Conservation (phyloP, 1,139 yeast genomes). For the Diutina pseudorugosa region DNA sequence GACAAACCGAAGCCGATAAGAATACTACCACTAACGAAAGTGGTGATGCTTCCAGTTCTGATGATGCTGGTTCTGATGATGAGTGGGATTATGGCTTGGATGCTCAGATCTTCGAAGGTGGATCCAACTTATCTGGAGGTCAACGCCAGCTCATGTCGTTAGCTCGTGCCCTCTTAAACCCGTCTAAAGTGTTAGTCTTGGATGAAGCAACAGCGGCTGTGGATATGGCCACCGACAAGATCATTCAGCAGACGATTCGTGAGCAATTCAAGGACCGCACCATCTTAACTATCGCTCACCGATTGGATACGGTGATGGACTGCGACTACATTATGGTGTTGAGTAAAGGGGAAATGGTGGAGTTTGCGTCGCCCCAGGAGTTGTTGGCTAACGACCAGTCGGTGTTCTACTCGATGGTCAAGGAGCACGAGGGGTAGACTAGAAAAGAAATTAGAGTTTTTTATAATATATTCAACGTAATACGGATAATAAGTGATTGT, state of each 20-base stretch:
- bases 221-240: slow-evolving; percentile 66
- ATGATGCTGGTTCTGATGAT: neutral
- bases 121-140: slow-evolving; percentile 64
- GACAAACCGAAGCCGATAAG: neutral
- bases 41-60: neutral
- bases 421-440: neutral
- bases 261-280: slow-evolving; percentile 52
- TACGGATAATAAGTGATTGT: no score
- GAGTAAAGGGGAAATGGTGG: slow-evolving; percentile 55
- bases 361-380: slow-evolving; percentile 52
- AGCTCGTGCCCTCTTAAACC: slow-evolving; percentile 54
- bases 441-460: no score
- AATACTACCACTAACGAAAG: no score
- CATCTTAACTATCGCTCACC: slow-evolving; percentile 70
- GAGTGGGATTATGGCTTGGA: slow-evolving; percentile 14
- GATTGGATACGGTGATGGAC: slow-evolving; percentile 73
- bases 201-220: slow-evolving; percentile 88
- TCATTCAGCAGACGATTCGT: slow-evolving; percentile 65
- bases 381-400: slow-evolving; percentile 32
- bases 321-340: slow-evolving; percentile 62
- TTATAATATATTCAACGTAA: no score
- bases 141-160: slow-evolving; percentile 68
- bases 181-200: slow-evolving; percentile 50
- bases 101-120: slow-evolving; percentile 49
- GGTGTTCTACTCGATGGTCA: slow-evolving; percentile 24